Evolutionary conservation across 495 filamentous ascomycete genomes (phyloP).

Genomic region (Tricharina praecox): DNA sequence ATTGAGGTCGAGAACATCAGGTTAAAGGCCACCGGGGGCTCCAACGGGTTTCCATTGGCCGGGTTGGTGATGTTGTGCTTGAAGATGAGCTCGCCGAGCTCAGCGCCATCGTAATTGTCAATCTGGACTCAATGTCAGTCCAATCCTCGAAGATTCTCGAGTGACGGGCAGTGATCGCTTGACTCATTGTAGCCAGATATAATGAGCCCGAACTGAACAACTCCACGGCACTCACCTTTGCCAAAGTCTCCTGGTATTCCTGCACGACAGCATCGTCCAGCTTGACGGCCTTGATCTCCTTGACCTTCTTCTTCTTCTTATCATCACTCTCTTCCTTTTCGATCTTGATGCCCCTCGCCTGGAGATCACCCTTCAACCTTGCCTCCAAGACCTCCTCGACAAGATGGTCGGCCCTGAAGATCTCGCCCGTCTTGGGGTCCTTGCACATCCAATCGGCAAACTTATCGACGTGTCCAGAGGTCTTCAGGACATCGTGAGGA

Average conservation of each 20-base stretch:
- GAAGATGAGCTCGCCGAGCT: conserved; percentile 52
- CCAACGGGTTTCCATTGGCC: conserved; percentile 38
- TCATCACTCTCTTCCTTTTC: conserved; percentile 43
- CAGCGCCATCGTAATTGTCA: conserved; percentile 57
- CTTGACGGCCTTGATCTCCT: conserved; percentile 40
- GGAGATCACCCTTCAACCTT: conserved; percentile 64
- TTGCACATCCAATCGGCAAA: conserved; percentile 99
- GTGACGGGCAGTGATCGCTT: background rate
- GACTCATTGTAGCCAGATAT: too few species aligned
- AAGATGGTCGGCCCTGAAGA: conserved; percentile 86
- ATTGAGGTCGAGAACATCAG: conserved; percentile 65
- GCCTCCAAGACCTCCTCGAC: conserved; percentile 82
- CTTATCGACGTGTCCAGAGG: conserved; percentile 90
- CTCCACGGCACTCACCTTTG: conserved; percentile 31
- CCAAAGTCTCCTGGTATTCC: conserved; percentile 56
- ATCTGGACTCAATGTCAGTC: conserved; percentile 30
- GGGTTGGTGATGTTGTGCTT: conserved; percentile 58
- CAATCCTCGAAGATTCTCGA: background rate
- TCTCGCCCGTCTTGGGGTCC: conserved; percentile 92
- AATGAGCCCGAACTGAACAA: background rate
- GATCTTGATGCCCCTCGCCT: conserved; percentile 55
- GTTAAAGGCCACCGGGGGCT: conserved; percentile 54
- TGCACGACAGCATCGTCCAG: conserved; percentile 48
- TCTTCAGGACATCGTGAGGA: conserved; percentile 83
- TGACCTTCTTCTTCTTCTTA: conserved; percentile 42